phyloP scores from a whole-genome alignment of 2,329 filamentous ascomycete genomes.

The Bipolaris gigantea region DNA sequence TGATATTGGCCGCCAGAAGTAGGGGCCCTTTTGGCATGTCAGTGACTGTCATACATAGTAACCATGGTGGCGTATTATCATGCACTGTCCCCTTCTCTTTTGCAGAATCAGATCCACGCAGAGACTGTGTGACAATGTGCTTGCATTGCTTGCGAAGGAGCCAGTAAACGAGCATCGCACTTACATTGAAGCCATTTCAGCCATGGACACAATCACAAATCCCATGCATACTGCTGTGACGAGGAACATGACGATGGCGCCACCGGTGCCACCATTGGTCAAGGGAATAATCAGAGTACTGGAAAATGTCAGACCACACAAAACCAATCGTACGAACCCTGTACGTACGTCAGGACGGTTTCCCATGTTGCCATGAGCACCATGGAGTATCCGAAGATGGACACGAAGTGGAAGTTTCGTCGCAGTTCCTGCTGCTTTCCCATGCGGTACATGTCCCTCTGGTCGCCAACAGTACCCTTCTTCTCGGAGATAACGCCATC shows the following conservation, averaged over 20 bases:
- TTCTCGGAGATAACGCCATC: not conserved
- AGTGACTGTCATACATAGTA: not conserved
- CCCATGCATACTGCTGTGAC: conserved; percentile 26
- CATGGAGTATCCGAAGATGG: conserved; percentile 33
- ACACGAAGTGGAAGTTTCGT: conserved; percentile 31
- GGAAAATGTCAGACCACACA: not conserved
- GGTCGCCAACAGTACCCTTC: conserved; percentile 13
- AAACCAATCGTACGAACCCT: too few species aligned
- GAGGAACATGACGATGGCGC: conserved; percentile 31
- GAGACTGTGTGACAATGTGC: too few species aligned
- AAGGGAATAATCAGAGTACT: conserved; percentile 25
- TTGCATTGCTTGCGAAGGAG: too few species aligned
- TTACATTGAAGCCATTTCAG: conserved; percentile 30
- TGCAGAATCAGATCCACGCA: too few species aligned
- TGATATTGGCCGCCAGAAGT: conserved; percentile 36
- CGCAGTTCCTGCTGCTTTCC: conserved; percentile 33
- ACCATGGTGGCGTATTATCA: not conserved
- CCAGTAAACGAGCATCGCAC: not conserved
- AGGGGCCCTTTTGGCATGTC: conserved; percentile 22
- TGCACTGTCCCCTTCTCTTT: not conserved
- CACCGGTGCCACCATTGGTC: conserved; percentile 33
- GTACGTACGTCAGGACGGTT: conserved; percentile 19
- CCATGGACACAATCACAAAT: conserved; percentile 30
- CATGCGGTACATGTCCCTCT: conserved; percentile 35
- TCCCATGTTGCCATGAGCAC: conserved; percentile 37